A percentile compares a stretch with the other conserved stretches of the same genome.
These are phyloP conservation scores for Coemansia asiatica DNA, from an alignment of 192 early-diverging fungal species.

Conservation along the genomic window DNA sequence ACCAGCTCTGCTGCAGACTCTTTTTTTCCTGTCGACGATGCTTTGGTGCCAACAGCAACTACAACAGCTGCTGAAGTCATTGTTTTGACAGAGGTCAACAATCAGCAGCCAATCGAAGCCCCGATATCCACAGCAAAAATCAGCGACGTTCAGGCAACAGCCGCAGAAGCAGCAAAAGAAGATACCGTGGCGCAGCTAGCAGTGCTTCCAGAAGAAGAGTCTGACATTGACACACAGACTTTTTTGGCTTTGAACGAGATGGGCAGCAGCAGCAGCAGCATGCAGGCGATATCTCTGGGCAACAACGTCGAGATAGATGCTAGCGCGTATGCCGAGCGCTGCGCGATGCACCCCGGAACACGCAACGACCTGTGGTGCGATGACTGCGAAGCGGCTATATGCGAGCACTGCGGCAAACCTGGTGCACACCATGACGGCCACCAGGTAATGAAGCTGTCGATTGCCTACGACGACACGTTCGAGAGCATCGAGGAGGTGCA, in stretches of 20 bases:
- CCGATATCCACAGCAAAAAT: neutral
- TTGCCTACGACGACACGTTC: conserved; percentile 50
- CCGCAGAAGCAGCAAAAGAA: too few species aligned
- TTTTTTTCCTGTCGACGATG: neutral
- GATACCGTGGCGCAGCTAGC: neutral
- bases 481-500: conserved; percentile 42
- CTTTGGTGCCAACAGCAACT: neutral
- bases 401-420: conserved; percentile 24
- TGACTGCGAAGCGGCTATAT: conserved; percentile 29
- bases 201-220: neutral
- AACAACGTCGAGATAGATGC: neutral
- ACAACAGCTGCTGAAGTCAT: too few species aligned
- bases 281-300: neutral
- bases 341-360: conserved; percentile 38
- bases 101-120: neutral
- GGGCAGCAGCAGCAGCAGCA: conserved; percentile 1
- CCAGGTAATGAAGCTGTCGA: conserved; percentile 23
- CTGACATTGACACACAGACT: neutral
- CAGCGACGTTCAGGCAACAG: neutral
- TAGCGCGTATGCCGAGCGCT: conserved; percentile 21
- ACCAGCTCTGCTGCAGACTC: too few species aligned
- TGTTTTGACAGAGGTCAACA: neutral
- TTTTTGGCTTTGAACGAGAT: neutral
- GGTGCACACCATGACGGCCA: conserved; percentile 19
- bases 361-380: conserved; percentile 50